A percentile compares a stretch with the other conserved stretches of the same genome.
These are phyloP conservation scores for Saitozyma sp. DNA, from an alignment of 768 basidiomycete species.

Conservation along the genomic window DNA sequence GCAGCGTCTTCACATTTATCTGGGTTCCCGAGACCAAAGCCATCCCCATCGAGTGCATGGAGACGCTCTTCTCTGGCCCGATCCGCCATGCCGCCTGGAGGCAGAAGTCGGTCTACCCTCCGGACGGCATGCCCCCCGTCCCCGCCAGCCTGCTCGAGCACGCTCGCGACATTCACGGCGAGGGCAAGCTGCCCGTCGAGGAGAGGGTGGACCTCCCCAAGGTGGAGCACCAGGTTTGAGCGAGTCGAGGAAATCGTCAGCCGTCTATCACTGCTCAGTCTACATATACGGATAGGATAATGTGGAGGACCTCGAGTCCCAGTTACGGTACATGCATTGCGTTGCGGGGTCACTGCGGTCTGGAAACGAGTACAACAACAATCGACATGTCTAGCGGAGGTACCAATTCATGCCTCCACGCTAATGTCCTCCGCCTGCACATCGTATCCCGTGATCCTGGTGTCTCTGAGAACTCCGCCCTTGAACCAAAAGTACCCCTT, in stretches of 20 bases:
- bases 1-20: constrained; percentile 27
- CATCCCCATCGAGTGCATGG: constrained; percentile 28
- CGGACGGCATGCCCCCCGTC: constrained; percentile 27
- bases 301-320: no score
- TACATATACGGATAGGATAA: no score
- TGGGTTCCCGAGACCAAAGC: constrained; percentile 35
- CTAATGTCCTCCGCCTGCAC: constrained; percentile 17
- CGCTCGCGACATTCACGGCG: not conserved
- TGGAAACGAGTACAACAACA: no score
- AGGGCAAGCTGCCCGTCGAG: no score
- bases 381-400: no score
- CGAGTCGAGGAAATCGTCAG: no score
- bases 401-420: not conserved
- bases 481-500: constrained; percentile 33
- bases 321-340: no score
- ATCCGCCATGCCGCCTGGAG: constrained; percentile 22
- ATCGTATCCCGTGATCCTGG: constrained; percentile 9
- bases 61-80: constrained; percentile 23
- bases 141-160: constrained; percentile 2
- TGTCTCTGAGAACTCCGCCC: constrained; percentile 4
- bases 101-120: constrained; percentile 30
- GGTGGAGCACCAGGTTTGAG: no score
- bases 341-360: no score
- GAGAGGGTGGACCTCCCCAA: no score
- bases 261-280: no score